Base-by-base conservation (phyloP, 2,329 filamentous ascomycete genomes). In the Ceratocystis albifundus region DNA sequence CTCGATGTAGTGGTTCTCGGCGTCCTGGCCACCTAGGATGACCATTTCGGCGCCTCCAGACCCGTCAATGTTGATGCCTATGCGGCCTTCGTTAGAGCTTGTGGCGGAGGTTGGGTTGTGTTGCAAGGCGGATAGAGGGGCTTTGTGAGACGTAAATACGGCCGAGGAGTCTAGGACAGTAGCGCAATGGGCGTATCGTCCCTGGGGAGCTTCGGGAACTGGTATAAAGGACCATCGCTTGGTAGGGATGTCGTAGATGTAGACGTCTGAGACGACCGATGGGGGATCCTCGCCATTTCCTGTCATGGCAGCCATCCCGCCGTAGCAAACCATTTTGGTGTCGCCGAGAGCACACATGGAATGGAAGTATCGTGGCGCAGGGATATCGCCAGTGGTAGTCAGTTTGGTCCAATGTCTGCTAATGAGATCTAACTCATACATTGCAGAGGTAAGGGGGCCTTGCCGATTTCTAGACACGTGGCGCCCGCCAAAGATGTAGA, bases 1-100 rank as follows among this genome's bases (percentile, higher is more conserved):
- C 75, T 99, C 93, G 70, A 99, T 99, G 73, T 99, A 99, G 74
- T 96, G 92, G 74, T 99, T 99, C n/a, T 88, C 88, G 65, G 89
- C 94, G 73, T 99, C 94, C 75, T 99, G 94, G 0, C 94, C 94
- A 68, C 94, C 94, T 6, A 97, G 92, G 15, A 99, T 88, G 4
- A 99, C 84, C 93, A 99, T 96, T 75, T 99, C 93, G 1, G 94
- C 90, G 41, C 94, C 94, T 17, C 94, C 94, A 22, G 85, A 85
- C 0, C 94, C 93, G 74, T 99, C 92, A 68, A 97, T 86, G 69
- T 88, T 88, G 67, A 96, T 87, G 2, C 93, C 93, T 67, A 96
- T 86, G 2, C 88, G 84, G 17, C 93, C 93, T 72, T 94, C 89
- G 73, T 96, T 94, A 1, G 90, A 87, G 70, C 89, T 89, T 25